Base-by-base conservation (phyloP, 306 rosid species). In the Dalbergia cultrata region DNA sequence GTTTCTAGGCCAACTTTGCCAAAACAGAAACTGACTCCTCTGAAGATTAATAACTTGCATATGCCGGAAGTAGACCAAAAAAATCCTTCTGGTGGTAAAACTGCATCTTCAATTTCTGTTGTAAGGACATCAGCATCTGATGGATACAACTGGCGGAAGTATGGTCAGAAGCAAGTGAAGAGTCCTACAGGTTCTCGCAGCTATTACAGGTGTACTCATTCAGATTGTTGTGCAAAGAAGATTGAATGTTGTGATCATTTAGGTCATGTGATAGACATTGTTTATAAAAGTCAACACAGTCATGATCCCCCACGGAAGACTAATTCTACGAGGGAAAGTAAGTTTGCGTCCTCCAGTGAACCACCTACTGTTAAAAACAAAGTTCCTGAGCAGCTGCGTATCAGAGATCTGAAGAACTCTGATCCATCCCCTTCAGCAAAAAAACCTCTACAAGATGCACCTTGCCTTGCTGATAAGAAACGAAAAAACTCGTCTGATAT, bases 131-230 rank as follows among this genome's bases (percentile, higher is more conserved):
- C 93, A 75, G 81, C 92, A 79, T 89, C 95, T 37, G 99, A 95
- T 81, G 99, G 99, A 79, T 95, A 88, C 88, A 95, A 91, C 86
- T 95, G 97, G 99, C 88, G 99, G 78, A 95, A 95, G 86, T 95
- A 95, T 85, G 99, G 99, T 80, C 99, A 95, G 89, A 95, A 95
- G 90, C 99, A 95, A 87, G 99, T 95, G 61, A 95, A 95, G 92
- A 91, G 97, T 87, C 94, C 99, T 47, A 85, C 85, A 72, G 97
- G 99, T 80, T 95, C 95, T 45, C 90, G 99, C 70, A 91, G 99
- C 87, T 95, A 95, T 87, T 95, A 93, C 67, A 91, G 86, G 87
- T 95, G 99, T 82, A 90, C 95, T 58, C 86, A 80, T 86, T 85
- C 90, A 13, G 92, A 86, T 67, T 95, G 99, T 80, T 44, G 45